Percentiles rank a stretch among this genome's conserved stretches.
These are phyloP conservation scores for Antitrichia curtipendula DNA, from an alignment of 225 moss, liverwort and hornwort species.

Conservation along the genomic window DNA sequence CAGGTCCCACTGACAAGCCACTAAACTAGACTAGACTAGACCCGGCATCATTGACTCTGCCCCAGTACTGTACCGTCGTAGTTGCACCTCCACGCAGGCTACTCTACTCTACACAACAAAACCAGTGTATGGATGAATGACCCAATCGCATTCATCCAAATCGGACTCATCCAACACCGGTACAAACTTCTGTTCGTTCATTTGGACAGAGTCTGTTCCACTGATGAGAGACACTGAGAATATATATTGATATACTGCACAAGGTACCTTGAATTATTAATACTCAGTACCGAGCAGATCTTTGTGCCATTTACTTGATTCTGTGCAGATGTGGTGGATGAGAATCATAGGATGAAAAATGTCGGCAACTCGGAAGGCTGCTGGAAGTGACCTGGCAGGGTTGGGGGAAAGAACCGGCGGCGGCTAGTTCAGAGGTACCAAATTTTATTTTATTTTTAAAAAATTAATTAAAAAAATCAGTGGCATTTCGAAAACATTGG, in stretches of 20 bases:
- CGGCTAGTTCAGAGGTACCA: too few relatives aligned
- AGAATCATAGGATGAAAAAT: not conserved
- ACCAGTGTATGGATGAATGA: too few relatives aligned
- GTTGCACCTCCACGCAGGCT: not conserved
- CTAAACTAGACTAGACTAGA: not conserved
- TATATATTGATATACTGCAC: too few relatives aligned
- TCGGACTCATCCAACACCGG: not conserved
- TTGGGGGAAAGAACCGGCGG: not conserved
- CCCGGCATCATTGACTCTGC: not conserved
- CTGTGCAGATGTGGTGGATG: not conserved
- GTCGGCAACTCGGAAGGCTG: not conserved
- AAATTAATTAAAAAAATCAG: too few relatives aligned
- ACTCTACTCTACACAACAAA: too few relatives aligned
- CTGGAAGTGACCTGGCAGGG: too few relatives aligned
- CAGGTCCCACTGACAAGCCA: not conserved
- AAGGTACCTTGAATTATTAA: too few relatives aligned
- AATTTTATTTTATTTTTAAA: too few relatives aligned
- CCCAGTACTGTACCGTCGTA: not conserved
- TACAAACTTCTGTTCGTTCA: not conserved
- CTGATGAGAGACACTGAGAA: too few relatives aligned
- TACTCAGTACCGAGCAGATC: too few relatives aligned
- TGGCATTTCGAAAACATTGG: not conserved
- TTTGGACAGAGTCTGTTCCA: not conserved
- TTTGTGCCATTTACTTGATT: not conserved
- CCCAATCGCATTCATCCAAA: not conserved